Conservation (phyloP, 2,329 filamentous ascomycete species). For the Xylariaceae sp. region DNA sequence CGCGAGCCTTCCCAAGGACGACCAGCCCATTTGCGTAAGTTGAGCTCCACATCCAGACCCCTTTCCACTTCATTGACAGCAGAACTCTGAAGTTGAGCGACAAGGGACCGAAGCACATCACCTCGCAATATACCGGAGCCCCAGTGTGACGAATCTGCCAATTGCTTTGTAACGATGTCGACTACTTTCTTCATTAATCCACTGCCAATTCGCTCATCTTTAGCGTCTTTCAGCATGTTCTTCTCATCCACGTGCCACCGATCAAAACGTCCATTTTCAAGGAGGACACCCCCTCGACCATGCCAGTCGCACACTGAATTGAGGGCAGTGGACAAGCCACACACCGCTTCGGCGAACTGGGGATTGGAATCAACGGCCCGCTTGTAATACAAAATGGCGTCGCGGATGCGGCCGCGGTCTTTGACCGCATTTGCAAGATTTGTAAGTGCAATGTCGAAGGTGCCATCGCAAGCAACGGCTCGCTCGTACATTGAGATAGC, state of each 20-base stretch:
- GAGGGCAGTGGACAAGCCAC: slow-evolving; percentile 87
- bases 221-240: slow-evolving; percentile 77
- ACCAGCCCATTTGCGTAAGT: slow-evolving; percentile 60
- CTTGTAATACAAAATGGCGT: slow-evolving; percentile 89
- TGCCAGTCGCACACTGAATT: slow-evolving; percentile 97
- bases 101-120: slow-evolving; percentile 46
- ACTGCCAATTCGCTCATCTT: slow-evolving; percentile 53
- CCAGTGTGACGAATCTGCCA: slow-evolving; percentile 83
- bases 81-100: slow-evolving; percentile 40
- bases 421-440: slow-evolving; percentile 98
- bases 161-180: slow-evolving; percentile 83
- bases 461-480: slow-evolving; percentile 86
- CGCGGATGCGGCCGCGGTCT: slow-evolving; percentile 85
- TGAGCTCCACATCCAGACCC: slow-evolving; percentile 33
- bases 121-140: slow-evolving; percentile 66
- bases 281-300: slow-evolving; percentile 78
- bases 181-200: slow-evolving; percentile 90
- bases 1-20: slow-evolving; percentile 85
- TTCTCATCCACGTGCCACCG: slow-evolving; percentile 88
- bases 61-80: slow-evolving; percentile 30
- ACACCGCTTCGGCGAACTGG: slow-evolving; percentile 94
- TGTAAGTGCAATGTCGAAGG: slow-evolving; percentile 93
- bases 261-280: slow-evolving; percentile 70
- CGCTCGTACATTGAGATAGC: slow-evolving; percentile 98
- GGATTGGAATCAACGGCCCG: slow-evolving; percentile 89